A percentile compares a stretch with the other conserved stretches of the same genome.
phyloP scores from a whole-genome alignment of 805 yeast species.

The Suhomyces sp. region DNA sequence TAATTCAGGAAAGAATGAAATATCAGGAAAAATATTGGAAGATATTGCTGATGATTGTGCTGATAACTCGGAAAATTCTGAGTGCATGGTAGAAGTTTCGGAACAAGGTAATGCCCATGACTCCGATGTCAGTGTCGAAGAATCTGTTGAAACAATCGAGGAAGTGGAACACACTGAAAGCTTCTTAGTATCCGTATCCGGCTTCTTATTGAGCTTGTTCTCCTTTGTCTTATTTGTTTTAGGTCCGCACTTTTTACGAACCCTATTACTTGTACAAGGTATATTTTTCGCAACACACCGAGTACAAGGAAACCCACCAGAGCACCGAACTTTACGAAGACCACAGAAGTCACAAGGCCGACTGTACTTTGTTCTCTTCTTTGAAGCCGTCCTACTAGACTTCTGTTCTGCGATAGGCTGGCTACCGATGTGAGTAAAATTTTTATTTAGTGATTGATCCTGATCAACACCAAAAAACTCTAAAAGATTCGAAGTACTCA shows the following conservation, averaged over 20 bases:
- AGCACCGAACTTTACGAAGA: constrained; percentile 34
- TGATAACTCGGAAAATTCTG: background rate
- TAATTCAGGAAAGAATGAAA: background rate
- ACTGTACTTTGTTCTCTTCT: constrained; percentile 19
- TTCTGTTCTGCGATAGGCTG: background rate
- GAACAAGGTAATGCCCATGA: background rate
- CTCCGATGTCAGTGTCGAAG: background rate
- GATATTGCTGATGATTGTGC: background rate
- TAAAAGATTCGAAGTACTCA: background rate
- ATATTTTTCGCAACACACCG: constrained; percentile 28
- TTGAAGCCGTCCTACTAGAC: background rate
- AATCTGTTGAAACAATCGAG: background rate
- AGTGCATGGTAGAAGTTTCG: background rate
- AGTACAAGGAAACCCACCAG: constrained; percentile 26
- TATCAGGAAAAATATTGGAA: background rate
- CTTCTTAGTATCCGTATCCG: background rate
- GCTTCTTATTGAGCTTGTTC: background rate
- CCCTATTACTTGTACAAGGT: constrained; percentile 33
- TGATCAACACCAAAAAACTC: background rate
- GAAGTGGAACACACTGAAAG: background rate
- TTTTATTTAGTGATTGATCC: background rate
- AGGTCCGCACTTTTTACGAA: constrained; percentile 37
- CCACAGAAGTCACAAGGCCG: constrained; percentile 43
- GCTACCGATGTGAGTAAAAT: background rate
- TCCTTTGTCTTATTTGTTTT: constrained; percentile 12